These are phyloP conservation scores for Tylopilus subfusipes DNA, from an alignment of 768 basidiomycete species.

Conservation along the genomic window DNA sequence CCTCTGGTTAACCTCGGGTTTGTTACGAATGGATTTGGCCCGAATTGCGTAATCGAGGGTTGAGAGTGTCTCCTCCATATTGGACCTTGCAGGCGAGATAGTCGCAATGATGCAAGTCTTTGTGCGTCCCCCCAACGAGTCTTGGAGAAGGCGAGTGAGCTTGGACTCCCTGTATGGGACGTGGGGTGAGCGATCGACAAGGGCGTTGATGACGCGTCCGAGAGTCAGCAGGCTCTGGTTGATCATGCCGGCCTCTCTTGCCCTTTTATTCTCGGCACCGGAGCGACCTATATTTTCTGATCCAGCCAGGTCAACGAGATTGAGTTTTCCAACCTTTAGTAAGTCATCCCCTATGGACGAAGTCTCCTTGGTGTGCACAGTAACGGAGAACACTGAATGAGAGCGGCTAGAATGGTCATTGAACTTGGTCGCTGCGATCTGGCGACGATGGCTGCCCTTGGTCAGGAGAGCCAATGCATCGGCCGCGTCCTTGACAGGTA, in stretches of 20 bases:
- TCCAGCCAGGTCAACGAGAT: constrained; percentile 95
- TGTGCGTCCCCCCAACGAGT: constrained; percentile 95
- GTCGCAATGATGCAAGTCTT: constrained; percentile 99
- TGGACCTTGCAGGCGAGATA: constrained; percentile 87
- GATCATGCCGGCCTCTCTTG: constrained; percentile 97
- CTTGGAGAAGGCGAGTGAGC: constrained; percentile 94
- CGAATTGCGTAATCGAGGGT: constrained; percentile 95
- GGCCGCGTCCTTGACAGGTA: constrained; percentile 73
- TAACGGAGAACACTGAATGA: constrained; percentile 96
- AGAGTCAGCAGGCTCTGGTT: constrained; percentile 97
- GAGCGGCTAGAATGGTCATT: constrained; percentile 98
- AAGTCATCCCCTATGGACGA: constrained; percentile 79
- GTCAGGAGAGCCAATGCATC: constrained; percentile 82
- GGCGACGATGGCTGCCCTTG: constrained; percentile 86
- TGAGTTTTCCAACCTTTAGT: constrained; percentile 90
- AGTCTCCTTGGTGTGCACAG: constrained; percentile 86
- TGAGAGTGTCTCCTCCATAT: constrained; percentile 95
- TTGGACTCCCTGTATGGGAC: constrained; percentile 98
- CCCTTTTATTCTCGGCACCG: constrained; percentile 92
- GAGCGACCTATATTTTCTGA: constrained; percentile 96
- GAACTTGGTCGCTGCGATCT: constrained; percentile 95
- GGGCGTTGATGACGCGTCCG: constrained; percentile 92
- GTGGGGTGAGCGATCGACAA: constrained; percentile 88
- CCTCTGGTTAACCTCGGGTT: constrained; percentile 92
- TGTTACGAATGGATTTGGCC: constrained; percentile 93